Evolutionary conservation across 257 asterid genomes (phyloP), one percentile per base, ranked within the genome.

Genomic region (Nicotiana otophora): DNA sequence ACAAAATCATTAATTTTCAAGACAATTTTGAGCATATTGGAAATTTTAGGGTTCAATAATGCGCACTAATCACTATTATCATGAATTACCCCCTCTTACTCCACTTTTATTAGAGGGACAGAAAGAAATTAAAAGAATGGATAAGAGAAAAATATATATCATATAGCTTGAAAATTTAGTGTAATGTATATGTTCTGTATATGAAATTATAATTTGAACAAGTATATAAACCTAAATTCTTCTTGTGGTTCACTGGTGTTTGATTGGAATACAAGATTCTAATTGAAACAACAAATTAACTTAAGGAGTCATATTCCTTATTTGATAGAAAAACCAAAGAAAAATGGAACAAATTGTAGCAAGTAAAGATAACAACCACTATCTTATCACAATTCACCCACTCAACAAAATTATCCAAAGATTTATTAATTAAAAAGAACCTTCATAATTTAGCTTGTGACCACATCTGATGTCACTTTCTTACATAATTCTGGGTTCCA

Each of bases 361-460:
- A 42, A 70, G 34, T 70, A 70, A 1, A 42, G 11, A 70, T 39
- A 70, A 20, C n/a, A 70, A 70, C 16, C 55, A 42, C 34, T 42
- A n/a, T 42, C 78, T 39, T 42, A 70, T 70, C 58, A 70, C n/a
- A 70, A 70, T 69, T 69, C 57, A 69, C 55, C 77, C 10, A 69
- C 55, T 36, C 19, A 69, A 69, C 31, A 36, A 36, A 36, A 36
- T 42, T 42, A 70, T 70, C 60, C 34, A 20, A 42, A 42, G 2
- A 42, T 1, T 70, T 42, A 42, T 42, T 10, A 4, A 69, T n/a
- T 36, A 10, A 20, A 42, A 70, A 70, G 4, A 69, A 39, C 58
- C 58, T 70, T 2, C 58, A 70, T 2, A 12, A 4, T 7, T 68
- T 34, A 68, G 1, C n/a, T 17, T 68, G 54, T 34, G 77, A 70